Evolutionary conservation across 2,329 filamentous ascomycete genomes (phyloP).

Genomic region (Aspergillus spinulosporus): DNA sequence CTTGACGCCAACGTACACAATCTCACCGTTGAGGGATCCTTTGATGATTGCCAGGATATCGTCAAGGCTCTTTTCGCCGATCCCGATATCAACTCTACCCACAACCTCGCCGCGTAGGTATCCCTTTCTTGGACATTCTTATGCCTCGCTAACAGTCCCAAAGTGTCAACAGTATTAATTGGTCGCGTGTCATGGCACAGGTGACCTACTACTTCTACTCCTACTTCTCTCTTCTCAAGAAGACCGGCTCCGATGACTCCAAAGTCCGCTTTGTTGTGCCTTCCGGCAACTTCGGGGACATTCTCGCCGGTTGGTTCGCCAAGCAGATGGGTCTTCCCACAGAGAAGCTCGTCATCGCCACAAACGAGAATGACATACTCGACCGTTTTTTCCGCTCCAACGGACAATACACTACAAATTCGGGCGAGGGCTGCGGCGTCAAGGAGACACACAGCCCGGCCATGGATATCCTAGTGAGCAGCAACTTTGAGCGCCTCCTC

Average conservation of each 20-base stretch:
- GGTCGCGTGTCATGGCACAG: constrained; percentile 90
- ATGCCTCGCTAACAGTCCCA: neutral
- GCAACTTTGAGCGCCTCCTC: constrained; percentile 92
- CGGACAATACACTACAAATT: constrained; percentile 81
- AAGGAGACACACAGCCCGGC: constrained; percentile 91
- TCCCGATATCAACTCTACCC: constrained; percentile 73
- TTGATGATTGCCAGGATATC: constrained; percentile 95
- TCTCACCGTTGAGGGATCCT: constrained; percentile 82
- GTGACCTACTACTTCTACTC: constrained; percentile 97
- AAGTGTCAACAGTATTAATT: constrained; percentile 91
- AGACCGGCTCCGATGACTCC: constrained; percentile 55
- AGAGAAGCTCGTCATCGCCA: constrained; percentile 87
- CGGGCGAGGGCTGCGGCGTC: constrained; percentile 64
- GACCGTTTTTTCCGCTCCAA: constrained; percentile 84
- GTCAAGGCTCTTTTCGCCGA: constrained; percentile 93
- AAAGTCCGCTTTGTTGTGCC: constrained; percentile 81
- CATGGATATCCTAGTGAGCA: constrained; percentile 96
- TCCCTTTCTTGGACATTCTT: neutral
- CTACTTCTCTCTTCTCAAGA: constrained; percentile 76
- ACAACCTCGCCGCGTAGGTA: constrained; percentile 71
- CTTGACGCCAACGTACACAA: constrained; percentile 91
- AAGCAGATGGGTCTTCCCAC: constrained; percentile 83
- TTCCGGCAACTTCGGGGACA: constrained; percentile 95
- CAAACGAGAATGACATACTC: constrained; percentile 97
- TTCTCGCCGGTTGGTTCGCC: constrained; percentile 85